phyloP scores from a whole-genome alignment of 2,329 filamentous ascomycete genomes.

The Hirsutella minnesotensis region DNA sequence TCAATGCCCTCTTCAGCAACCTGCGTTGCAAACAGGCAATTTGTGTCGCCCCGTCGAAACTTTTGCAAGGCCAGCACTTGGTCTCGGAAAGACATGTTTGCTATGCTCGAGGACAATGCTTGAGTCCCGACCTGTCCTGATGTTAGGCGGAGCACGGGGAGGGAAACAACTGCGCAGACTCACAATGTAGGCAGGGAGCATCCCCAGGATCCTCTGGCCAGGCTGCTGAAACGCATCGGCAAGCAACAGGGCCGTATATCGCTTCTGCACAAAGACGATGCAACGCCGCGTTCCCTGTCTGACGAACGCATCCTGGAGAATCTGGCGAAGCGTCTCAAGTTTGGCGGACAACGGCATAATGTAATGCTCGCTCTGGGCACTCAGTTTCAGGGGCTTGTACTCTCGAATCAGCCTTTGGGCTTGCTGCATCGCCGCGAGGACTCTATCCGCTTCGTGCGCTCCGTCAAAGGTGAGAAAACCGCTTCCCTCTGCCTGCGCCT shows the following conservation, averaged over 20 bases:
- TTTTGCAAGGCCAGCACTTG: conserved; percentile 64
- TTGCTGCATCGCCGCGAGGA: conserved; percentile 44
- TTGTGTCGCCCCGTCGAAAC: conserved; percentile 46
- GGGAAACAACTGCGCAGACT: conserved; percentile 7
- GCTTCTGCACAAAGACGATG: conserved; percentile 77
- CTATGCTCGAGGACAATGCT: conserved; percentile 30
- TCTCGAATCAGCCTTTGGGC: conserved; percentile 43
- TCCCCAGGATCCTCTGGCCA: conserved; percentile 41
- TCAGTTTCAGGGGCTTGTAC: conserved; percentile 17
- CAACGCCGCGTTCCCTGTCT: conserved; percentile 42
- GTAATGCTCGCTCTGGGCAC: conserved; percentile 4
- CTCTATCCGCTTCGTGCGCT: conserved; percentile 24
- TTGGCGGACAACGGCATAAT: conserved; percentile 55
- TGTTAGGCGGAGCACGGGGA: too few relatives aligned
- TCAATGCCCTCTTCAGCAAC: conserved; percentile 59
- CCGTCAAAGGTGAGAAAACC: conserved; percentile 12
- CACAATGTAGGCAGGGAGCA: conserved; percentile 54
- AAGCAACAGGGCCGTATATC: conserved; percentile 66
- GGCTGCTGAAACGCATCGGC: conserved; percentile 51
- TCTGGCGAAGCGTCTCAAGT: conserved; percentile 47
- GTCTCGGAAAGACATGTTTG: conserved; percentile 55
- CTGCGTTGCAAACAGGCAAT: conserved; percentile 56
- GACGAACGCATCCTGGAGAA: conserved; percentile 54
- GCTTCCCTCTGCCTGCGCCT: conserved; percentile 26
- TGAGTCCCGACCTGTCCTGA: conserved; percentile 21